phyloP scores from a whole-genome alignment of 306 rosid species.

The Pterocarpus macrocarpus region DNA sequence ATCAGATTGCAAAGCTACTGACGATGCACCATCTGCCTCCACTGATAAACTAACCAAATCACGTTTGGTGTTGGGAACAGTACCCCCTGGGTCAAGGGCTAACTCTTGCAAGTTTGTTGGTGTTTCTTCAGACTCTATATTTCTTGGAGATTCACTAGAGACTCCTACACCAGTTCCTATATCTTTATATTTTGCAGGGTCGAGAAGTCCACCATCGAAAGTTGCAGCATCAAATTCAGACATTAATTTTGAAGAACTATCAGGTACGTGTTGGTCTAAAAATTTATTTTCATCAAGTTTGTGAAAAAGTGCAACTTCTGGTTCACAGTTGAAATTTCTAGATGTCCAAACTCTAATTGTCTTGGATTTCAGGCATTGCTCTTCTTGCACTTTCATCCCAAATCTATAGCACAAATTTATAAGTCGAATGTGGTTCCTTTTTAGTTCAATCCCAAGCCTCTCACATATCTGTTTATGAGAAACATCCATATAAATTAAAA shows the following conservation, averaged over 20 bases:
- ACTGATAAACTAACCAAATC: slow-evolving; percentile 46
- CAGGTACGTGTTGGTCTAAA: slow-evolving; percentile 44
- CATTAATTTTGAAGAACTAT: slow-evolving; percentile 48
- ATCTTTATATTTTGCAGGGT: slow-evolving; percentile 45
- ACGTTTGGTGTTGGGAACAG: slow-evolving; percentile 48
- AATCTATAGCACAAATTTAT: slow-evolving; percentile 71
- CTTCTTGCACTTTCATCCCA: slow-evolving; percentile 81
- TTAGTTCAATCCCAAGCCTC: slow-evolving; percentile 83
- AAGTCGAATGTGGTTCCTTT: slow-evolving; percentile 71
- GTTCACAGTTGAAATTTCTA: slow-evolving; percentile 68
- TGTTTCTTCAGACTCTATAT: slow-evolving; percentile 46
- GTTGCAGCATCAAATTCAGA: slow-evolving; percentile 47
- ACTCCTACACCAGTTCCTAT: slow-evolving; percentile 48
- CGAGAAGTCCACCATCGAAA: slow-evolving; percentile 46
- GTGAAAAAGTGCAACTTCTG: slow-evolving; percentile 47
- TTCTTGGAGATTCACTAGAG: slow-evolving; percentile 51
- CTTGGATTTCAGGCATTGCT: slow-evolving; percentile 64
- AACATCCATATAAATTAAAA: slow-evolving; percentile 40
- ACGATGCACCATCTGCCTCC: slow-evolving; percentile 51
- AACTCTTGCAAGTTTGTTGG: slow-evolving; percentile 46
- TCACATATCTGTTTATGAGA: slow-evolving; percentile 66
- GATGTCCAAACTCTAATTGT: slow-evolving; percentile 80
- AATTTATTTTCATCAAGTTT: slow-evolving; percentile 56
- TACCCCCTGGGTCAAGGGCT: slow-evolving; percentile 48
- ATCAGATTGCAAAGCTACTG: slow-evolving; percentile 50